Evolutionary conservation across 1,139 yeast species (phyloP), one percentile per base, ranked within the genome.

Genomic region (Saccharomyces hybrid): DNA sequence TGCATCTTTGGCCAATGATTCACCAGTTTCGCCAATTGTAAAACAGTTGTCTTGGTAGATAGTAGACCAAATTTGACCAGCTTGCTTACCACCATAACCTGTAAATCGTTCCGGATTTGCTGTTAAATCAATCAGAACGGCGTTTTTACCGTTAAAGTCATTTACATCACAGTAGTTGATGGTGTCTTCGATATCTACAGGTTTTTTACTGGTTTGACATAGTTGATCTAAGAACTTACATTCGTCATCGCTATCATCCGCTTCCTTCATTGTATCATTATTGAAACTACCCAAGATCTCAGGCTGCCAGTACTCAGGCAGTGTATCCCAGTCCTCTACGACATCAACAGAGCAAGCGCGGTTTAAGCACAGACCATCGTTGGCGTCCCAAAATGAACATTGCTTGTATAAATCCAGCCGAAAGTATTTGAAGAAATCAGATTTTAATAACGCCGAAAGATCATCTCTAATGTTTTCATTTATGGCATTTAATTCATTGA

Each of bases 31-130:
- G 56, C 84, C 79, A 5, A 57, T 55, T 49, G 80, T 79, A 73
- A 91, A 91, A 70, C 97, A 90, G 74, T 91, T 90, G 66, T 93
- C 97, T 51, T 83, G 82, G 70, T 95, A 95, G 48, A 95, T 90
- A 56, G 95, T 89, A 50, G 84, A 78, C 99, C 99, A 95, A 52
- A 95, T 88, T 68, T 86, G 91, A 62, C 85, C 83, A 25, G 97
- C 89, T 66, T 93, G 97, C 53, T 84, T 81, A 34, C 99, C 99
- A 48, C 91, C 87, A 68, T 95, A 95, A 0, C 99, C 99, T 1
- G 99, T 95, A 73, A 88, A 95, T 65, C 99, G 78, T 72, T 95
- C 99, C 0, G 97, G 97, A 65, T 95, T 95, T 56, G 87, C 88
- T 27, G 85, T 77, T 56, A 93, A 78, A 65, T 91, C 89, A 28